Evolutionary conservation across 2,329 filamentous ascomycete species (phyloP), one percentile per base, ranked within the genome.

Genomic region (Decorospora gaudefroyi): DNA sequence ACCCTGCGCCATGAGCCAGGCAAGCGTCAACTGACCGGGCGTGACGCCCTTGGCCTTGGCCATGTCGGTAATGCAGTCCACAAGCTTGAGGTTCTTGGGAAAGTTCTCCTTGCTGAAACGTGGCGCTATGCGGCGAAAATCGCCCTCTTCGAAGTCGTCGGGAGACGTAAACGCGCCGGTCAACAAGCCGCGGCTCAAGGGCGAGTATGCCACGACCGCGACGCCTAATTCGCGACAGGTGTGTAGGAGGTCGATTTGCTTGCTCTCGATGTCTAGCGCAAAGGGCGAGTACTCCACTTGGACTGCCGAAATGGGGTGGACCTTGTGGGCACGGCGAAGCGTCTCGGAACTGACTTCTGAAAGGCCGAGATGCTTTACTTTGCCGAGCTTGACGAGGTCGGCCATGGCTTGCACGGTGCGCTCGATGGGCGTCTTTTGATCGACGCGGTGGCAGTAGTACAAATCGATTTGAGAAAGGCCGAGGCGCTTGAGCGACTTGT

Each of bases 321-420:
- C 67, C 4, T 69, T 58, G 52, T 71, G 57, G 0, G 78, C 78
- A 7, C 78, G 76, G 3, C 78, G 75, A 1, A 81, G 61, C 0
- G 76, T 76, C 0, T 59, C 57, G 1, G 75, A 64, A 7, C 70
- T 72, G 27, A 72, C 67, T 38, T 77, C 76, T 10, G 68, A 75
- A 2, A 81, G 63, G 3, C 78, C 78, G 2, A 81, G 31, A 26
- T 65, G 63, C 39, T 64, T 66, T 47, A 80, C 74, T 48, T 81
- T 81, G 21, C 78, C 78, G 34, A 60, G 59, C 83, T 77, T 70
- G 1, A 80, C 78, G 21, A 88, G 61, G 60, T 88, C 72, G 3
- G 47, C 76, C 72, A 82, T 70, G 10, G 70, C 76, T 30, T 72
- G 59, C 3, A 81, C 67, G 0, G 78, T 82, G 56, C 72, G 69